Base-by-base conservation (phyloP, 768 basidiomycete species). In the Leucocoprinus birnbaumii region DNA sequence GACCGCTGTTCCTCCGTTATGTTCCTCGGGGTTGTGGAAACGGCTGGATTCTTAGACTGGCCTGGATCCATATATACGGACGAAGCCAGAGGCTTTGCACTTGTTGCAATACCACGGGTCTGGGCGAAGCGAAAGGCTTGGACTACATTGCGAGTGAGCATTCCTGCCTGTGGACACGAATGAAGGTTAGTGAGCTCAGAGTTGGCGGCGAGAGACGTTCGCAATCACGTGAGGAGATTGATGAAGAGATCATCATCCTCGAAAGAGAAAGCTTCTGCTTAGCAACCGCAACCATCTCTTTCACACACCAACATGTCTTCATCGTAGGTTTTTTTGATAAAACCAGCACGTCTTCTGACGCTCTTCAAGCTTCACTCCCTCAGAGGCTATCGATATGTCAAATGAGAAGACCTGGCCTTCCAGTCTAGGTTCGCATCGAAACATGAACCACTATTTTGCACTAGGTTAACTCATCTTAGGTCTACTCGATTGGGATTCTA, bases 401-500 rank as follows among this genome's bases (percentile, higher is more conserved):
- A 87, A 84, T 58, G 87, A 89, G 65, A 83, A 77, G 59, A 84
- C 89, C 58, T 91, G 89, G 89, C 70, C 86, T 26, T 71, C 81
- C 57, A 78, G 77, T 60, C 72, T 91, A 18, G 89, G 89, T 85
- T 48, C 13, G 58, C 55, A 21, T 14, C 51, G 7, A 19, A 24
- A 10, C 21, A 14, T 21, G 13, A 22, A 8, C 31, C 16, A 11
- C 26, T 27, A 19, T 46, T 44, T 26, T 19, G 34, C 22, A 35
- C 9, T 3, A 48, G 13, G 26, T 34, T 48, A 31, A 21, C 16
- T 13, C 16, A 21, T 40, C 42, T 53, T 49, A 89, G 89, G 87
- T 57, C 80, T 88, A 83, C 73, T 91, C 59, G 89, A 91, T 68
- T 91, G 89, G 89, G 89, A 91, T 63, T 66, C 70, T 11, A 89